phyloP scores from a whole-genome alignment of 2,329 filamentous ascomycete genomes.

The Verticillium nonalfalfae region DNA sequence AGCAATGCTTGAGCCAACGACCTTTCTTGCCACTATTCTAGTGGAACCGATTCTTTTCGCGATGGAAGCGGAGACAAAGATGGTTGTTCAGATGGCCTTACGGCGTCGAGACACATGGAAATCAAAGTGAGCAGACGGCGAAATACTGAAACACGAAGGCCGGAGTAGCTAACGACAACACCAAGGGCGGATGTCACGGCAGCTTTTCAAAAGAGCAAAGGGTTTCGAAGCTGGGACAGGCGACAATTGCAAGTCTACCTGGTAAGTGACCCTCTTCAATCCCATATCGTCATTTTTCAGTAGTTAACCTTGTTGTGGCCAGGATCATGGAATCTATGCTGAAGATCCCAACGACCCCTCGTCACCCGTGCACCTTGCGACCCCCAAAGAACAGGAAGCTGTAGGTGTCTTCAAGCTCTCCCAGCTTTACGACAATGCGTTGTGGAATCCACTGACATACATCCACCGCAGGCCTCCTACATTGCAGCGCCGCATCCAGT shows the following conservation, averaged over 20 bases:
- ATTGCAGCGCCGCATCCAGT: slow-evolving; percentile 4
- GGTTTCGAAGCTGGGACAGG: slow-evolving; percentile 2
- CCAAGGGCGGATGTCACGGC: neutral
- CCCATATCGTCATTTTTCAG: neutral
- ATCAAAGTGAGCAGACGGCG: neutral
- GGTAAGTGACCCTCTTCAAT: neutral
- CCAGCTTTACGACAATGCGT: too few relatives aligned
- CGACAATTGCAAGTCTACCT: slow-evolving; percentile 3
- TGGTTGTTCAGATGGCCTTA: slow-evolving; percentile 1
- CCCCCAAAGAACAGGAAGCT: slow-evolving; percentile 5
- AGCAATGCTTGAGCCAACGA: slow-evolving; percentile 3
- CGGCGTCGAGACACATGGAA: slow-evolving; percentile 2
- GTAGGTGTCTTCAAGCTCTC: neutral
- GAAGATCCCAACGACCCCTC: neutral
- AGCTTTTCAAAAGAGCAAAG: neutral
- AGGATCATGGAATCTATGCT: slow-evolving; percentile 3
- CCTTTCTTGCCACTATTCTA: slow-evolving; percentile 3
- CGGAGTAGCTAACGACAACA: neutral
- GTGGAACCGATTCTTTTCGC: slow-evolving; percentile 6
- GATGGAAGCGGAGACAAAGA: slow-evolving; percentile 5
- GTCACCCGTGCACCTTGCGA: neutral
- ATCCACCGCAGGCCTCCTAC: slow-evolving; percentile 1
- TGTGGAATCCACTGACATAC: neutral
- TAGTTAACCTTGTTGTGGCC: neutral
- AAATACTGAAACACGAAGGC: neutral